Base-by-base conservation (phyloP, 2,329 filamentous ascomycete genomes). In the Kalmusia sp. region DNA sequence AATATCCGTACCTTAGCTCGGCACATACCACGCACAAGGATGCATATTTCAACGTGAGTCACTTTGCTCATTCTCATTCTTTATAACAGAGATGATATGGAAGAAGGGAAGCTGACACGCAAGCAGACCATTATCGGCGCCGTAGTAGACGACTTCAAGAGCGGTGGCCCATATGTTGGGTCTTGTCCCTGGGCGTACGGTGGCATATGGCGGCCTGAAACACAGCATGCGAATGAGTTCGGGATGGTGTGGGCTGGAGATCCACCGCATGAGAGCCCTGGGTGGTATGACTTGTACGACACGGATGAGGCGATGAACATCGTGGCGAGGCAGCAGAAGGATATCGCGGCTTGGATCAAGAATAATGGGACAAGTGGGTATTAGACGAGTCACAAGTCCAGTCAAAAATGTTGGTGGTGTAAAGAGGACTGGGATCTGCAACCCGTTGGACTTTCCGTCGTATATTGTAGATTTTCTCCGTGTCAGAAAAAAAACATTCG, bases 241-340 rank as follows among this genome's bases (percentile, higher is more conserved):
- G 73, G 72, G 2, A 74, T 75, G 68, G 66, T 76, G 0, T 76
- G 73, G 74, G 74, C 74, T 1, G 74, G 74, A 3, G 74, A 76
- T 44, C 74, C 74, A 15, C 74, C 73, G 1, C 74, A 76, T 49
- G 74, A 76, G 55, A 59, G 59, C 4, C 73, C 74, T 0, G 74
- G 73, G 0, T 76, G 74, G 73, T 76, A 76, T 47, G 73, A 76
- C 55, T 31, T 76, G 35, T 76, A 76, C 35, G 71, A 76, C 50
- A 67, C 65, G 6, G 73, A 76, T 50, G 52, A 70, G 39, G 71
- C 73, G 5, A 75, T 76, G 72, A 58, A 72, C 19, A 71, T 76
- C 28, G 60, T 76, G 7, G 49, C 61, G 21, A 52, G 60, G 22
- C 74, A 76, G 55, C 69, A 75, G 49, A 58, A 67, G 48, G 55